These are phyloP conservation scores for Oenanthe sinensis DNA, from an alignment of 129 eudicot genomes.

Conservation along the genomic window DNA sequence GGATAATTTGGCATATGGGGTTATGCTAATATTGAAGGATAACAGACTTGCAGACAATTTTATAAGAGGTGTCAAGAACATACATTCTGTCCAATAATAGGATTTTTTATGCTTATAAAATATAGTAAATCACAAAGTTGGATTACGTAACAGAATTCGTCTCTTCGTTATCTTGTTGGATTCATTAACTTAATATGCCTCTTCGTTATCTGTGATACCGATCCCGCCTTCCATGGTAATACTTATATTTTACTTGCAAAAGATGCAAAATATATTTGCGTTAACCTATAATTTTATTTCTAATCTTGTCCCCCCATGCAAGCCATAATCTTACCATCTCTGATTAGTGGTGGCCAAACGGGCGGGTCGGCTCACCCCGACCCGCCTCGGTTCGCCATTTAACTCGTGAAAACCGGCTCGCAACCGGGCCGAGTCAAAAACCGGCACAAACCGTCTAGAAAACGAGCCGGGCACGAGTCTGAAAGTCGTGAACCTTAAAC, in stretches of 20 bases:
- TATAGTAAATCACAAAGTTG: neutral
- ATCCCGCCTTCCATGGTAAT: slow-evolving; percentile 2
- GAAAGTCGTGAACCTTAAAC: no score
- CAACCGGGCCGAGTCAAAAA: no score
- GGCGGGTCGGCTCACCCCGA: no score
- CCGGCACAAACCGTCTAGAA: no score
- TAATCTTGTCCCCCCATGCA: slow-evolving; percentile 10
- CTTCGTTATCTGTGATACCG: neutral
- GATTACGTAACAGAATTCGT: neutral
- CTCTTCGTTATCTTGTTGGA: slow-evolving; percentile 7
- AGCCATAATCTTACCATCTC: neutral
- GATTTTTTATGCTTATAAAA: neutral
- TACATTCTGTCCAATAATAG: neutral
- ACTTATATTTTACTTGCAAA: neutral
- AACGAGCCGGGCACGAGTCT: no score
- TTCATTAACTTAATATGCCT: neutral
- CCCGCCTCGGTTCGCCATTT: no score
- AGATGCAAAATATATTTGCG: neutral
- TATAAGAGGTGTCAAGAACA: slow-evolving; percentile 6
- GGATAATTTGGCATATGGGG: neutral
- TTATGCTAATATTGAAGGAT: neutral
- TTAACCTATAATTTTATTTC: neutral
- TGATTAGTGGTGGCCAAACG: no score
- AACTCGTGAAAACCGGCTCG: no score
- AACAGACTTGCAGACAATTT: neutral